Conservation (phyloP, 2,329 filamentous ascomycete genomes). For the Aspergillus sp. region DNA sequence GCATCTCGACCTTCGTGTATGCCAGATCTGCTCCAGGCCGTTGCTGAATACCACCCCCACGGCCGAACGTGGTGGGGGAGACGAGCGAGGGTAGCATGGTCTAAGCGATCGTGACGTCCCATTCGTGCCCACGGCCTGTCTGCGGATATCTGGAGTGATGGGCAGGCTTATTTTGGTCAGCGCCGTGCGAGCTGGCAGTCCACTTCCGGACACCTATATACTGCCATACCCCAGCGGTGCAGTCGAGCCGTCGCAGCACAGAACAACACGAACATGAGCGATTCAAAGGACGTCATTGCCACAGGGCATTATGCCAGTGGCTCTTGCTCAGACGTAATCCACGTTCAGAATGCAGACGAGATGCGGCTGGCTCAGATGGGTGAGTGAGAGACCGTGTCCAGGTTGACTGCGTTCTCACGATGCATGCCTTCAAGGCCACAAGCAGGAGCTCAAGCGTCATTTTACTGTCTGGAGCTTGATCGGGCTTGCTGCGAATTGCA, state of each 20-base stretch:
- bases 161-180: background rate
- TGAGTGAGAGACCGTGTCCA: constrained; percentile 12
- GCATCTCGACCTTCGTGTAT: too few species aligned
- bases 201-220: background rate
- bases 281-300: constrained; percentile 4
- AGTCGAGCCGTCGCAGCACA: too few species aligned
- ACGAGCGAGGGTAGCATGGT: background rate
- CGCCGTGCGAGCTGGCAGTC: background rate
- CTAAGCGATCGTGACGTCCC: background rate
- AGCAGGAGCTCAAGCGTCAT: constrained; percentile 41
- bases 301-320: background rate
- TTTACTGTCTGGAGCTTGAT: constrained; percentile 41
- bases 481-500: constrained; percentile 42
- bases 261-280: constrained; percentile 8
- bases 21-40: background rate
- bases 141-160: constrained; percentile 2
- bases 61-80: background rate
- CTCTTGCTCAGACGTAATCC: constrained; percentile 6
- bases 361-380: constrained; percentile 38
- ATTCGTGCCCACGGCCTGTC: constrained; percentile 5
- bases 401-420: background rate
- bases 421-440: constrained; percentile 32
- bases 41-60: background rate
- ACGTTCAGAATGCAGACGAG: constrained; percentile 30
- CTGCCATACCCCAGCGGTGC: too few species aligned